Evolutionary conservation across 257 asterid species (phyloP), one percentile per base, ranked within the genome.

Genomic region (Solanum commersonii): DNA sequence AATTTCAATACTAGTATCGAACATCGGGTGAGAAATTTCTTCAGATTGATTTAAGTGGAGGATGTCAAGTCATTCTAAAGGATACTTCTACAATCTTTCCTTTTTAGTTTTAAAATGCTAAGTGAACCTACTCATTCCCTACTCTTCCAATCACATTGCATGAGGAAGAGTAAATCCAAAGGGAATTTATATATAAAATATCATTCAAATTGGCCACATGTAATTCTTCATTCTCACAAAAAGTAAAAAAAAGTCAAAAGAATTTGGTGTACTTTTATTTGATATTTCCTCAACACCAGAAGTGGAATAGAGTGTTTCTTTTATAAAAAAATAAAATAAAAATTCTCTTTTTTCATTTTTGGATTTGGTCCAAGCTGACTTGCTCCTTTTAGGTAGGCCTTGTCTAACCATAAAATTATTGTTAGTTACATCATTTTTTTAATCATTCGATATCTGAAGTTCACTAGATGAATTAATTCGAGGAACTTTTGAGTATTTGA

Each of bases 81-180:
- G 65, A 79, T 79, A 44, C 68, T 81, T 29, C 29, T 81, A 81
- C 85, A 46, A 44, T 46, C 70, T 8, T n/a, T 16, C 27, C 23
- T 81, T 71, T 71, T 44, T 14, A 79, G 27, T 44, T 79, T 29
- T 63, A 22, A 63, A 67, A 85, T 85, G 22, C 8, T 0, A 9
- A n/a, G 72, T 34, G 59, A 84, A 35, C 38, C 18, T 63, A 37
- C 37, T 33, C 63, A 85, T 85, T 85, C 87, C 38, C 65, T 67
- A 40, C 37, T 68, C 87, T 33, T 85, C 79, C 79, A 40, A 85
- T 85, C 44, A 68, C 37, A 85, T 85, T 85, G 87, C 68, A 68
- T 68, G 82, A 29, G 82, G 10, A 85, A 65, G 87, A 68, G 87
- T 85, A 52, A 85, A 85, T 40, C 87, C 87, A 85, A 85, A 68